phyloP scores from a whole-genome alignment of 2,329 filamentous ascomycete genomes.

The Pseudogymnoascus destructans region DNA sequence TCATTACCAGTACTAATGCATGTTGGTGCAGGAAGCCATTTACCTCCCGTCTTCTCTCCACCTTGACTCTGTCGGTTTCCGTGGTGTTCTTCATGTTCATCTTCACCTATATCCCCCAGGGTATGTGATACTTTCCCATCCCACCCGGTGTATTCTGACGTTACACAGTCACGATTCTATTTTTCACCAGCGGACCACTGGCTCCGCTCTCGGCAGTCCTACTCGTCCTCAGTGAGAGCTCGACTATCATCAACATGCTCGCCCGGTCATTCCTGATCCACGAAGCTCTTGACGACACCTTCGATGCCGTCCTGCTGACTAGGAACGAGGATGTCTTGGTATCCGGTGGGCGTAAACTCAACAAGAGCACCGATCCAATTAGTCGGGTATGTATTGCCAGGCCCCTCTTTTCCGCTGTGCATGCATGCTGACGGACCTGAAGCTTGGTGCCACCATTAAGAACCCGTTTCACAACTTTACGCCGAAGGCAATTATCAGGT shows the following conservation, averaged over 20 bases:
- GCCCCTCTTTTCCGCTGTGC: background rate
- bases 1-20: background rate
- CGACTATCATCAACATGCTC: constrained; percentile 42
- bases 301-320: constrained; percentile 58
- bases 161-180: constrained; percentile 30
- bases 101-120: constrained; percentile 75
- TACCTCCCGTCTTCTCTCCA: constrained; percentile 41
- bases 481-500: constrained; percentile 51
- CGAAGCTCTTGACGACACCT: constrained; percentile 75
- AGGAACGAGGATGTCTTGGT: constrained; percentile 48
- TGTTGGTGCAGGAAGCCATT: constrained; percentile 32
- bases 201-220: constrained; percentile 61
- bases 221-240: constrained; percentile 51
- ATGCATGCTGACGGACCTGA: constrained; percentile 12
- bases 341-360: constrained; percentile 59
- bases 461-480: constrained; percentile 44
- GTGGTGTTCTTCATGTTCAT: constrained; percentile 75
- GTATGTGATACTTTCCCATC: background rate
- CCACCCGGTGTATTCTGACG: background rate
- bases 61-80: constrained; percentile 54
- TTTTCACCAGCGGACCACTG: constrained; percentile 52
- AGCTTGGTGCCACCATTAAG: constrained; percentile 45
- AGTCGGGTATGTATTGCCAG: background rate
- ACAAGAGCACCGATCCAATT: constrained; percentile 44
- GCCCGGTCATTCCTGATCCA: constrained; percentile 63